These are phyloP conservation scores for Rhodotorula sp. DNA, from an alignment of 1,284 basidiomycete species.

Conservation along the genomic window DNA sequence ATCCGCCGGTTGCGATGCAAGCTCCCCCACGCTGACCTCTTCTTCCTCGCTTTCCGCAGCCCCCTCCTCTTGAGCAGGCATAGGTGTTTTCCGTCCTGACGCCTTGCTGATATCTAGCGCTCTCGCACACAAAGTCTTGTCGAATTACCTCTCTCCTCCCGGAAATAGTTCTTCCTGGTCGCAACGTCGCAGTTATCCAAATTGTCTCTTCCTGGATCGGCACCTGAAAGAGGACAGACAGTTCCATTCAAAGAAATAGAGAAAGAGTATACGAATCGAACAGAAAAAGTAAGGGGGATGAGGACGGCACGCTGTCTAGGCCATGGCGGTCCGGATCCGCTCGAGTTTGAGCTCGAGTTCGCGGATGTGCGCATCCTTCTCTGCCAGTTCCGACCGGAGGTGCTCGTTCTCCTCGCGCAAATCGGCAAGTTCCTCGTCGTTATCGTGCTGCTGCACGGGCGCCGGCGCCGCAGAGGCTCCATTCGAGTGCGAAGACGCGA, in stretches of 20 bases:
- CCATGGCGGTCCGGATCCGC: constrained; percentile 29
- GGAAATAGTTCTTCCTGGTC: not conserved
- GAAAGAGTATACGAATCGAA: not conserved
- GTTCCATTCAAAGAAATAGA: not conserved
- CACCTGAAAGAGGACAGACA: no score
- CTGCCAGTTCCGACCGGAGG: constrained; percentile 65
- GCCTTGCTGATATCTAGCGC: no score
- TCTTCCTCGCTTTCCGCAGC: not conserved
- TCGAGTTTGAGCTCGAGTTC: constrained; percentile 80
- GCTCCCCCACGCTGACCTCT: not conserved
- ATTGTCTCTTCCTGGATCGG: not conserved
- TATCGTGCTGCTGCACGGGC: not conserved
- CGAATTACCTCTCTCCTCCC: not conserved
- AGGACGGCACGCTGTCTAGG: not conserved
- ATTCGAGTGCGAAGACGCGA: not conserved
- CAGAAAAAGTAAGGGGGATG: not conserved
- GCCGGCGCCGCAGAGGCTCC: not conserved
- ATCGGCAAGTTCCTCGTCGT: constrained; percentile 21
- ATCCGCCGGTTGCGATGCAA: not conserved
- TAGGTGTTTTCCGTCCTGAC: constrained; percentile 2
- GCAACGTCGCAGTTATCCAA: not conserved
- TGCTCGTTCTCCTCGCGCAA: constrained; percentile 62
- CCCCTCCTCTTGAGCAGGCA: constrained; percentile 40
- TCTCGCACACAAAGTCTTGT: no score
- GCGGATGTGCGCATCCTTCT: constrained; percentile 72